These are phyloP conservation scores for Picea sitchensis DNA, from an alignment of 75 land plant genomes.

Conservation along the genomic window DNA sequence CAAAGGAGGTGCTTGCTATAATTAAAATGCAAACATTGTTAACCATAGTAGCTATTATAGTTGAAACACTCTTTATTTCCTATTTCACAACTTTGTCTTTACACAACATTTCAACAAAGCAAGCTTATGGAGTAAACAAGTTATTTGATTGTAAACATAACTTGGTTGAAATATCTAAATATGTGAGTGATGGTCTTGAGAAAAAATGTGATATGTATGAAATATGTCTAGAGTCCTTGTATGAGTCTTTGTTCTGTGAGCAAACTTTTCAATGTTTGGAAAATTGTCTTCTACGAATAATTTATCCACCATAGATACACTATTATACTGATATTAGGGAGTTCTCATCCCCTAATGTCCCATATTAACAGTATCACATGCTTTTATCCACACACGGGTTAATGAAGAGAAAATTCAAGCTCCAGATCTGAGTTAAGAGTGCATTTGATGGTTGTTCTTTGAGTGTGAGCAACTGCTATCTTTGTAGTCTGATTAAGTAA, in stretches of 20 bases:
- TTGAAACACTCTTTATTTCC: background rate
- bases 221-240: constrained; percentile 22
- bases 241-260: constrained; percentile 14
- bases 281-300: constrained; percentile 27
- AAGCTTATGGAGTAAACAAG: too few species aligned
- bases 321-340: constrained; percentile 28
- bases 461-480: too few species aligned
- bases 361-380: too few species aligned
- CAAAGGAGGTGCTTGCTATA: too few species aligned
- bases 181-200: background rate
- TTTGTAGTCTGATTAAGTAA: too few species aligned
- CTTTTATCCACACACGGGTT: too few species aligned
- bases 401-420: too few species aligned
- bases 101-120: background rate
- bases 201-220: constrained; percentile 24
- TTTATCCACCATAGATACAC: constrained; percentile 14
- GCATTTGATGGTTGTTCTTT: too few species aligned
- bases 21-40: too few species aligned
- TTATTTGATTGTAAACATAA: constrained; percentile 1
- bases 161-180: background rate
- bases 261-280: constrained; percentile 36
- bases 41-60: background rate
- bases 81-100: background rate
- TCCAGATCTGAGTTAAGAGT: too few species aligned
- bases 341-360: constrained; percentile 59